Base-by-base conservation (phyloP, 2,329 filamentous ascomycete species). In the Exophiala alcalophila region DNA sequence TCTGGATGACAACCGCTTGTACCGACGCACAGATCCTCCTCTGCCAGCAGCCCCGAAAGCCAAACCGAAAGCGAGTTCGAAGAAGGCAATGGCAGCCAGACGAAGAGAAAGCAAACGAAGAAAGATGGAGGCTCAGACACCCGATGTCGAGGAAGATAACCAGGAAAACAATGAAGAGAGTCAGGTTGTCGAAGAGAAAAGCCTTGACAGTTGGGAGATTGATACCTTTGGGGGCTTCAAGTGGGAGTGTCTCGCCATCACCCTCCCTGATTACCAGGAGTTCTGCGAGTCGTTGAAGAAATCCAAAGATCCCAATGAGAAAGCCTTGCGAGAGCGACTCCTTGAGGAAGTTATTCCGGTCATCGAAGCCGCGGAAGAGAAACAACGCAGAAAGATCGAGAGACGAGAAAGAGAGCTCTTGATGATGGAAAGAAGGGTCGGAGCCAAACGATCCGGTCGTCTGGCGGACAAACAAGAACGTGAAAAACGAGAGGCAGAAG, bases 171-270 rank as follows among this genome's bases (percentile, higher is more conserved):
- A 43, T 61, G 66, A 50, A 5, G 54, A 62, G 6, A 56, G 57
- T 3, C 58, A 58, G 24, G 57, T 65, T 7, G 61, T 65, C 11
- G 65, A 65, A n/a, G 66, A 71, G 12, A 57, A 62, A 31, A 50
- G 54, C 3, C 50, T 53, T 16, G 61, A 59, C 4, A 59, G 65
- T 2, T 64, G 67, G 20, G 52, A 59, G 52, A 75, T 84, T 44
- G 77, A 86, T 52, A 81, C 82, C 1, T 74, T 91, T 12, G 85
- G 82, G 12, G 83, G 81, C 5, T 84, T 83, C 66, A 86, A 77
- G 49, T 98, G 92, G 91, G 89, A 96, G 62, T 96, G 90, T 59
- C 60, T 98, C 28, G 92, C 89, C 26, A 77, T 95, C 40, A 87
- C 83, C 1, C 68, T 94, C 14, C 72, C 81, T 12, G 87, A 98